Evolutionary conservation across 768 basidiomycete species (phyloP), one percentile per base, ranked within the genome.

Genomic region (Macrolepiota fuliginosa): DNA sequence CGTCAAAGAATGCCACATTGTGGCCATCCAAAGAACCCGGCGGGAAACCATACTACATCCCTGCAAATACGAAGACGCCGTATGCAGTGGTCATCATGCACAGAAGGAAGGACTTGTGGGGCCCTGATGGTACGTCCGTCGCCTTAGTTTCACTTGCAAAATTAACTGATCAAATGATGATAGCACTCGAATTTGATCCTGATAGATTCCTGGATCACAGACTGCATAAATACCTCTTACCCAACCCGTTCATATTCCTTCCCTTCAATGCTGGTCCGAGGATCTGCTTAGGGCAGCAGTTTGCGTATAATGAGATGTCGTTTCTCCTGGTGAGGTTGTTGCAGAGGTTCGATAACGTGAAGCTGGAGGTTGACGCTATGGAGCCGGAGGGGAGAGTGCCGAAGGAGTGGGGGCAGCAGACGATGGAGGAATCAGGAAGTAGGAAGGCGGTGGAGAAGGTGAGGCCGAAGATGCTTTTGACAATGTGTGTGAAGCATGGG

Each of bases 181-280:
- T 47, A 84, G 85, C 85, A 24, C 71, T 79, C 3, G 66, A 74
- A 62, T 90, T 88, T 66, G 87, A 89, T 66, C 88, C 88, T 0
- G 83, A 87, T 62, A 77, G 88, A 0, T 89, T 88, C 77, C 69
- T 89, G 29, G 88, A 89, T 62, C 79, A 82, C 29, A 74, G 87
- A 1, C 61, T 86, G 35, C 75, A 79, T 3, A 85, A 82, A 65
- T 85, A 87, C 64, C 67, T 85, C 56, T 78, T 75, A 0, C 76
- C 80, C 4, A 85, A 86, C 65, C 85, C 86, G 0, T 85, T 79
- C 76, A 81, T 83, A 42, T 84, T 83, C 66, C 65, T 82, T 7
- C 81, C 81, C 2, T 83, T 83, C 72, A 83, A 82, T 58, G 81
- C 80, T 1, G 80, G 81, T 0, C 81, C 81, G 1, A 68, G 81